A percentile compares a stretch with the other conserved stretches of the same genome.
phyloP scores from a whole-genome alignment of 2,329 filamentous ascomycete species.

The Ceratocystis papillata region DNA sequence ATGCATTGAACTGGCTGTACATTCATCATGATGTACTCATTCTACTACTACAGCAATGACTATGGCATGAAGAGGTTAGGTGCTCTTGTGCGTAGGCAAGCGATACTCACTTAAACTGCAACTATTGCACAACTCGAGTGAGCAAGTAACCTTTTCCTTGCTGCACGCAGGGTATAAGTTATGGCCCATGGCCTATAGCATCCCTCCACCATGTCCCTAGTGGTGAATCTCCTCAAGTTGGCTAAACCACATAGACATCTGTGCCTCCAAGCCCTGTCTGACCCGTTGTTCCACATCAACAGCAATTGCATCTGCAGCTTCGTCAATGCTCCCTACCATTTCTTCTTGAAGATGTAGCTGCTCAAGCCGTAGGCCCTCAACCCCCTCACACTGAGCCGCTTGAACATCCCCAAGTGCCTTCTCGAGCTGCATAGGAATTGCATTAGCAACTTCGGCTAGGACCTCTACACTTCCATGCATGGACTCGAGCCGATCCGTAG shows the following conservation, averaged over 20 bases:
- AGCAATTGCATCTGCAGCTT: not conserved
- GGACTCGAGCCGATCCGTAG: not conserved
- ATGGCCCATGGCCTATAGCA: not conserved
- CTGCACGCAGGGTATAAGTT: not conserved
- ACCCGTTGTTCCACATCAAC: not conserved
- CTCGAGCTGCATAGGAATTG: not conserved
- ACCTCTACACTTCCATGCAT: not conserved
- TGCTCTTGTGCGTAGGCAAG: too few relatives aligned
- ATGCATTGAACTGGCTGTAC: not conserved
- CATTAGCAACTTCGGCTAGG: not conserved
- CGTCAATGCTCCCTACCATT: conserved; percentile 3
- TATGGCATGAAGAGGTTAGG: too few relatives aligned
- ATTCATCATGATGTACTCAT: not conserved
- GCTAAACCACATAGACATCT: not conserved
- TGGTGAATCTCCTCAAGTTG: conserved; percentile 1
- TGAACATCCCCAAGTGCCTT: conserved; percentile 8
- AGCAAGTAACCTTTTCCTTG: not conserved
- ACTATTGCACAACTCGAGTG: not conserved
- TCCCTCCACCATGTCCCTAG: not conserved
- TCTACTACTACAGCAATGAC: too few relatives aligned
- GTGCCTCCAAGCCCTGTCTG: not conserved
- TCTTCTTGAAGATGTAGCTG: not conserved
- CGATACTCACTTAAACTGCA: too few relatives aligned
- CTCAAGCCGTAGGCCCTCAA: conserved; percentile 10
- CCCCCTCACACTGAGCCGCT: conserved; percentile 9